Percentiles rank a stretch among this genome's conserved stretches.
Evolutionary conservation across 176 grass and related monocot genomes (phyloP).

Genomic region (Oryza brachyantha): DNA sequence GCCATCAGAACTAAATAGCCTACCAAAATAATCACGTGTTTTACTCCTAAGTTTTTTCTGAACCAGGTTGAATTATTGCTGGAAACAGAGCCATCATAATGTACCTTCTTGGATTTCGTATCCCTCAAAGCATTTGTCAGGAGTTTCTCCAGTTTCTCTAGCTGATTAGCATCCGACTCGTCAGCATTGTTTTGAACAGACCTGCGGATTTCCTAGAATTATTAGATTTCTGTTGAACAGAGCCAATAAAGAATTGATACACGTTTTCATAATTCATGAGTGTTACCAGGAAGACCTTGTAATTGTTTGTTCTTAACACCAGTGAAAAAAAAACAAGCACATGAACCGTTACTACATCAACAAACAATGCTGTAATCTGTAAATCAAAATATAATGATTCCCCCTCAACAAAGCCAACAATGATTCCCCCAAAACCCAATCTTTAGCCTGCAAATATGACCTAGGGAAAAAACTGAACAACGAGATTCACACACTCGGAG

Average conservation of each 20-base stretch:
- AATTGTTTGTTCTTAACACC: no score
- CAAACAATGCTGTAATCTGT: no score
- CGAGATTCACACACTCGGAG: neutral
- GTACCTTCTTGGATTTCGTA: conserved; percentile 53
- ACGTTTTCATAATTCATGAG: neutral
- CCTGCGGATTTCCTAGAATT: conserved; percentile 36
- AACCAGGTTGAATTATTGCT: neutral
- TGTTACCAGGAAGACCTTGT: conserved; percentile 46
- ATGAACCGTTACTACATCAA: no score
- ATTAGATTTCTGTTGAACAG: neutral
- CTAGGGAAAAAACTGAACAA: neutral
- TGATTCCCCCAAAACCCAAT: conserved; percentile 8
- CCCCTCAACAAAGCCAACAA: neutral
- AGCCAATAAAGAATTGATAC: neutral
- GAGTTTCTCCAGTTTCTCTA: conserved; percentile 55
- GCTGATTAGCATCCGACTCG: conserved; percentile 35
- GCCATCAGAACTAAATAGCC: no score
- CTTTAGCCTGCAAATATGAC: conserved; percentile 24
- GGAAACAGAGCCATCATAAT: neutral
- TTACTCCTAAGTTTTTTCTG: neutral
- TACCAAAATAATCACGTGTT: neutral
- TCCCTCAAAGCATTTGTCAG: conserved; percentile 45
- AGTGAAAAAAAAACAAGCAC: no score
- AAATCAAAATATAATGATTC: no score
- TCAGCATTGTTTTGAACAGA: conserved; percentile 34